Conservation (phyloP, 306 rosid genomes). For the Argentina anserina region DNA sequence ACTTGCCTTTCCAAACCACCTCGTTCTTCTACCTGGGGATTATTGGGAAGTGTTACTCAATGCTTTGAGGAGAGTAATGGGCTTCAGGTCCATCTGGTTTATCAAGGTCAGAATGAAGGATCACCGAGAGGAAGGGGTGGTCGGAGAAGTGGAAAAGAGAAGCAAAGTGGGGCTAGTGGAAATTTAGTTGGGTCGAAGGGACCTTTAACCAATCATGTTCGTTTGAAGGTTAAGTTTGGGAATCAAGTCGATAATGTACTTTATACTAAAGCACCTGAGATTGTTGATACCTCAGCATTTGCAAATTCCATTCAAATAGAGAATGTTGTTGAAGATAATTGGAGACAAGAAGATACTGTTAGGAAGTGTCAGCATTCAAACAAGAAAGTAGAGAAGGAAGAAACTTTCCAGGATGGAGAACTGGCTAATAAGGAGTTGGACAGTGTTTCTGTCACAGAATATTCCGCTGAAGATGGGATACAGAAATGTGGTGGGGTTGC, state of each 20-base stretch:
- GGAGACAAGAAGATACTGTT: conserved; percentile 30
- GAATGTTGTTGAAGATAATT: conserved; percentile 32
- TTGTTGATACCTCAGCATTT: conserved; percentile 39
- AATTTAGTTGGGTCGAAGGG: conserved; percentile 41
- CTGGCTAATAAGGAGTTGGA: conserved; percentile 45
- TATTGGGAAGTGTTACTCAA: conserved; percentile 49
- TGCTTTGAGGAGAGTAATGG: conserved; percentile 50
- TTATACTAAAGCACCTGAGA: conserved; percentile 46
- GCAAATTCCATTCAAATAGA: conserved; percentile 35
- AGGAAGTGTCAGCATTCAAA: conserved; percentile 32
- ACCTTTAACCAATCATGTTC: conserved; percentile 50
- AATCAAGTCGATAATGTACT: conserved; percentile 48
- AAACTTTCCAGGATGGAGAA: conserved; percentile 26
- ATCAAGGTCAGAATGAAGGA: conserved; percentile 45
- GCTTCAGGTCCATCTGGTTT: conserved; percentile 33
- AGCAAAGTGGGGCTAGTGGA: conserved; percentile 42
- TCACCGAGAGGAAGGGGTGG: conserved; percentile 45
- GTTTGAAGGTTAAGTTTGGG: conserved; percentile 82
- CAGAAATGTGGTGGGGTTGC: conserved; percentile 35
- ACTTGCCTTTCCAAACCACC: conserved; percentile 67
- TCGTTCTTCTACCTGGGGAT: conserved; percentile 86
- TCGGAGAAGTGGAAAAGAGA: conserved; percentile 39
- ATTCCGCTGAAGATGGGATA: conserved; percentile 38
- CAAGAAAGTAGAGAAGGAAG: conserved; percentile 34
- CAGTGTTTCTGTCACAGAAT: conserved; percentile 35